Evolutionary conservation across 2,329 filamentous ascomycete species (phyloP).

Genomic region (Pseudopyrenochaeta lycopersici): DNA sequence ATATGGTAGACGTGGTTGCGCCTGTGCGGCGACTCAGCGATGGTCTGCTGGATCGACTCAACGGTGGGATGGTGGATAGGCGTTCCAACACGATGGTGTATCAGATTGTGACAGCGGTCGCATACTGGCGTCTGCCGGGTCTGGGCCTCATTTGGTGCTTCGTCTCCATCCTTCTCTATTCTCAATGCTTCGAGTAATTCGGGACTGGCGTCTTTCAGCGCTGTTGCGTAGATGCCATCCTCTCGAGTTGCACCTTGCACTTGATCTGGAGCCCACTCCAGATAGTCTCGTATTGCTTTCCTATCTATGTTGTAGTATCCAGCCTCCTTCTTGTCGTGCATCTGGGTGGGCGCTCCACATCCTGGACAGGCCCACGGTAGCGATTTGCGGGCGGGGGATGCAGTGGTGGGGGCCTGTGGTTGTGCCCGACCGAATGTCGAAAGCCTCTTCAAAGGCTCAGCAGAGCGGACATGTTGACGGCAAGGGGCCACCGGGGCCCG

Average conservation of each 20-base stretch:
- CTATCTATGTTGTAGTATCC: conserved; percentile 65
- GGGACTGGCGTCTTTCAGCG: conserved; percentile 41
- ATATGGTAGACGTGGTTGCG: conserved; percentile 96
- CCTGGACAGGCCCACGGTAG: conserved; percentile 67
- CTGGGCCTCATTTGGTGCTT: conserved; percentile 19
- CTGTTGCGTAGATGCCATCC: conserved; percentile 49
- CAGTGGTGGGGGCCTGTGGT: conserved; percentile 20
- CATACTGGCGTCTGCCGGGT: conserved; percentile 68
- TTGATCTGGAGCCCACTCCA: conserved; percentile 37
- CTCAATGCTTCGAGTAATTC: conserved; percentile 42
- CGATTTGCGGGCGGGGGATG: conserved; percentile 11
- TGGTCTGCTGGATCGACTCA: conserved; percentile 81
- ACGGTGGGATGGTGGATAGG: conserved; percentile 84
- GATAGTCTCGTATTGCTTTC: conserved; percentile 56
- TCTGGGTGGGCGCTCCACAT: conserved; percentile 69
- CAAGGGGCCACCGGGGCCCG: conserved; percentile 18
- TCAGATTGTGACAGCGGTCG: conserved; percentile 84
- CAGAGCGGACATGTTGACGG: conserved; percentile 10
- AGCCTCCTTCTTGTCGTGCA: conserved; percentile 61
- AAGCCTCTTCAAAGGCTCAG: conserved; percentile 24
- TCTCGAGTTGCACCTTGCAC: conserved; percentile 34
- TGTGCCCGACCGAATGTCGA: conserved; percentile 30
- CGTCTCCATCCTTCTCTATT: conserved; percentile 27
- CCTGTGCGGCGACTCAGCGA: conserved; percentile 87
- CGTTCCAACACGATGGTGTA: conserved; percentile 76